phyloP scores from a whole-genome alignment of 2,329 filamentous ascomycete species.

The Xylaria hypoxylon region DNA sequence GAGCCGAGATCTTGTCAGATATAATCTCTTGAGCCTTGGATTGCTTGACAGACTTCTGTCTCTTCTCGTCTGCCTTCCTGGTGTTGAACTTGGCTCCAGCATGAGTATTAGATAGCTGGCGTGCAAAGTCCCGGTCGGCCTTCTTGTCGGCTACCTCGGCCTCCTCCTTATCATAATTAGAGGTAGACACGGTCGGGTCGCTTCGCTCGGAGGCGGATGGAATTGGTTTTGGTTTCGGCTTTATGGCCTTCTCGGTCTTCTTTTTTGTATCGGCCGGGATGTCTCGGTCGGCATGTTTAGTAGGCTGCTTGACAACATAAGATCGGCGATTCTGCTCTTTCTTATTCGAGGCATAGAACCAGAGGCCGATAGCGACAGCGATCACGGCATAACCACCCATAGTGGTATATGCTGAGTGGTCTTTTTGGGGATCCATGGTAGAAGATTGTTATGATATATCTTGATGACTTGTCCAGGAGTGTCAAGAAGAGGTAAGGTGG shows the following conservation, averaged over 20 bases:
- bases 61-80: constrained; percentile 70
- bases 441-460: constrained; percentile 14
- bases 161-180: constrained; percentile 55
- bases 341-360: constrained; percentile 43
- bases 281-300: constrained; percentile 44
- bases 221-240: constrained; percentile 54
- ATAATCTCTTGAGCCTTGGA: constrained; percentile 67
- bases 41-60: constrained; percentile 77
- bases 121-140: constrained; percentile 73
- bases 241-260: constrained; percentile 55
- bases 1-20: constrained; percentile 65
- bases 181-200: constrained; percentile 43
- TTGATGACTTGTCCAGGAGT: not conserved
- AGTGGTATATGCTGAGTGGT: constrained; percentile 49
- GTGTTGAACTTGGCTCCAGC: constrained; percentile 72
- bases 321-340: constrained; percentile 41
- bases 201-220: constrained; percentile 35
- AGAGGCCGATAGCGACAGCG: constrained; percentile 47
- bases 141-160: constrained; percentile 75
- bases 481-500: not conserved
- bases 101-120: constrained; percentile 76
- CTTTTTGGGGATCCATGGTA: constrained; percentile 47
- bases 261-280: constrained; percentile 50
- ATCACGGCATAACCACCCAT: constrained; percentile 54
- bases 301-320: constrained; percentile 42